Base-by-base conservation (phyloP, 2,329 filamentous ascomycete species). In the Hypoxylon sp. region DNA sequence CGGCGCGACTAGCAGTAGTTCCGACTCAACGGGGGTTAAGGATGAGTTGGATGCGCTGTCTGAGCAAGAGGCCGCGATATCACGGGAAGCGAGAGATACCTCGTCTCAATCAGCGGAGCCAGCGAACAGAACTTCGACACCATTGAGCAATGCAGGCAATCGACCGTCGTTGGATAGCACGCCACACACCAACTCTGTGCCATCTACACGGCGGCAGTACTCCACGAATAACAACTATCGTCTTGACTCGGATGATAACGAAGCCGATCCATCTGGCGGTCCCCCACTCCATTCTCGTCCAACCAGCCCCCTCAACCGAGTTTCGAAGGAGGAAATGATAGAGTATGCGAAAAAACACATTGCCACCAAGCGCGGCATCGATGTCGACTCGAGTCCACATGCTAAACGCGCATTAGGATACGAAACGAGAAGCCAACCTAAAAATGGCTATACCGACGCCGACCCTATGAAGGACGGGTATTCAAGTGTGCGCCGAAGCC, bases 161-260 rank as follows among this genome's bases (percentile, higher is more conserved):
- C 68, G 69, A 20, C 69, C 71, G 15, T 68, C 69, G 7, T 34
- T 68, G 22, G 56, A 59, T 11, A 26, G 46, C 15, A 54, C 56
- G 1, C 24, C 64, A 7, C 46, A 63, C 15, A 28, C 63, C 5
- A 41, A 59, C 32, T 43, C 59, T 13, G 58, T 67, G 5, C 71
- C 71, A 11, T 73, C 73, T 6, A 73, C 69, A 22, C 67, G 70
- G 34, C 73, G 73, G 17, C 67, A 70, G 62, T 73, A 61, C n/a
- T 55, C 50, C 6, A 46, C 26, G 19, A 11, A 10, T 19, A 41
- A 20, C 4, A 8, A 11, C n/a, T 10, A 20, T 19, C 11, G 8
- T 6, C 7, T 10, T 17, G 30, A 17, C 10, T 26, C 15, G 5
- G 15, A 28, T 22, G 7, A 11, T 10, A 20, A n/a, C 6, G 11